Evolutionary conservation across 805 yeast species (phyloP).

Genomic region (Saccharomycopsis sp.): DNA sequence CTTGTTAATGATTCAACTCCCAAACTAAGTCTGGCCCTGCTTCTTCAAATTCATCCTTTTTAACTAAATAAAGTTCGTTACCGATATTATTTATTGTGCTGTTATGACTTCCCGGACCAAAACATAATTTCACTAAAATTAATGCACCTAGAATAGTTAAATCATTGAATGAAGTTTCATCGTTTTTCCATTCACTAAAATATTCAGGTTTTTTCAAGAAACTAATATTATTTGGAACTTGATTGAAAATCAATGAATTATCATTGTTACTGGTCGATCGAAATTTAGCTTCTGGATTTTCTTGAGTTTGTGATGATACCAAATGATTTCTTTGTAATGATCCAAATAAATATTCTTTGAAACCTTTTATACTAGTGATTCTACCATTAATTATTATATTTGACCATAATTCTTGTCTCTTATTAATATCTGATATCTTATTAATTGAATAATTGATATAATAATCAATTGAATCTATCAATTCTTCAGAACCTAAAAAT

Average conservation of each 20-base stretch:
- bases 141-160: slow-evolving; percentile 19
- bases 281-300: slow-evolving; percentile 25
- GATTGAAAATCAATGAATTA: slow-evolving; percentile 34
- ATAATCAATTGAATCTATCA: slow-evolving; percentile 49
- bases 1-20: slow-evolving; percentile 17
- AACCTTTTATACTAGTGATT: slow-evolving; percentile 69
- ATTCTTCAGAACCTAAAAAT: slow-evolving; percentile 66
- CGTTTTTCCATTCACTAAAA: slow-evolving; percentile 87
- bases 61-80: slow-evolving; percentile 19
- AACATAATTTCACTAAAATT: slow-evolving; percentile 12
- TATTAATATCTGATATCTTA: slow-evolving; percentile 42
- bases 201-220: slow-evolving; percentile 77
- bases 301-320: slow-evolving; percentile 31
- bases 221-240: slow-evolving; percentile 74
- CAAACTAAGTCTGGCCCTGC: slow-evolving; percentile 21
- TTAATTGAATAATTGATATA: slow-evolving; percentile 37
- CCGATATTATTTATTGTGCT: slow-evolving; percentile 18
- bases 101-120: slow-evolving; percentile 18
- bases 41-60: slow-evolving; percentile 21
- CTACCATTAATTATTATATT: slow-evolving; percentile 74
- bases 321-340: slow-evolving; percentile 51
- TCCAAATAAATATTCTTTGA: slow-evolving; percentile 60
- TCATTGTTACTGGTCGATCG: slow-evolving; percentile 27
- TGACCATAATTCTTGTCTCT: slow-evolving; percentile 79
- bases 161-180: slow-evolving; percentile 23